phyloP scores from a whole-genome alignment of 345 rosid genomes.

The Brassica juncea region DNA sequence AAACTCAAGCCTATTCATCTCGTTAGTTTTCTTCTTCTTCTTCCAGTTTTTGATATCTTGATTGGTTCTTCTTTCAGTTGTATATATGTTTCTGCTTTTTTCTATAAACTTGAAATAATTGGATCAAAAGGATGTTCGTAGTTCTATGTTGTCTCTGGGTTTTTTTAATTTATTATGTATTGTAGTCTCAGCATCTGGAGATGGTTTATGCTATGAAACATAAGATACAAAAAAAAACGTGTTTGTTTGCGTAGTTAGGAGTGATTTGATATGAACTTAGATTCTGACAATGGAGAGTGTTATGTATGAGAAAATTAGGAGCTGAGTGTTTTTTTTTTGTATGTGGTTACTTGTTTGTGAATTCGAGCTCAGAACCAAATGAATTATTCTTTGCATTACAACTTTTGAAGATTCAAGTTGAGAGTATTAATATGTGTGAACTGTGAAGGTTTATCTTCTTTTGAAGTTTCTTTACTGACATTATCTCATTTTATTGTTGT shows the following conservation, averaged over 20 bases:
- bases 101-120: background rate
- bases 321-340: background rate
- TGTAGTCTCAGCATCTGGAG: background rate
- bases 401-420: background rate
- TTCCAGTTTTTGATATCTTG: conserved; percentile 5
- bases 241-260: conserved; percentile 11
- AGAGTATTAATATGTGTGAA: background rate
- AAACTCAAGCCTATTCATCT: conserved; percentile 77
- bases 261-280: background rate
- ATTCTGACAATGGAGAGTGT: background rate
- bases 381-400: background rate
- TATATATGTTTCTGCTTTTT: background rate
- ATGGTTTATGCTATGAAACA: background rate
- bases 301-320: background rate
- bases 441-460: background rate
- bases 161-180: background rate
- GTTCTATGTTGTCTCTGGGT: background rate
- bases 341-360: background rate
- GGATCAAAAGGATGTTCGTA: background rate
- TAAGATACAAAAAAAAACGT: background rate
- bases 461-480: background rate
- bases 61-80: background rate
- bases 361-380: background rate
- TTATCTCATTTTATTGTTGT: conserved; percentile 2
- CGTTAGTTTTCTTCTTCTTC: conserved; percentile 45